Base-by-base conservation (phyloP, 164 flowering plant genomes). In the Liquidambar formosana region DNA sequence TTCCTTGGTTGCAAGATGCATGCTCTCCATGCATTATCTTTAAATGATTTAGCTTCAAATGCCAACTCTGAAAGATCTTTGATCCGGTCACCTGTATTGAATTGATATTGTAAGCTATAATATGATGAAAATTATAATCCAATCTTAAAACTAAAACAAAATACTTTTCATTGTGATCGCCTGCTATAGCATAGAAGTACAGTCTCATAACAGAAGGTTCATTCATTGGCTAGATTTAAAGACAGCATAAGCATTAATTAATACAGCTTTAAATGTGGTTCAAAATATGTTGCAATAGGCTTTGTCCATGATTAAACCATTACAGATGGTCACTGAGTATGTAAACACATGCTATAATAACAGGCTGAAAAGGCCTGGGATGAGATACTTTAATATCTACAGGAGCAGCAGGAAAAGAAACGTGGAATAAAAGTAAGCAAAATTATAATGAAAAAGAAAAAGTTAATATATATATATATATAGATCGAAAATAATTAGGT, bases 11-110 rank as follows among this genome's bases (percentile, higher is more conserved):
- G 57, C 25, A 48, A 62, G 46, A 71, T 27, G 38, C 13, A 68
- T 65, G 62, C 85, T 83, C 63, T 86, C 90, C 90, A 86, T 48
- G 90, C 92, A 61, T 65, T 15, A 68, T 88, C 92, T 60, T 57
- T 83, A 9, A 74, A 33, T 22, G 90, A 88, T 74, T 44, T 76
- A 51, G 90, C 92, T 75, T 88, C 92, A 76, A 77, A 88, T 53
- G 71, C 33, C 79, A 84, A 70, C 13, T 79, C 83, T 27, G 77
- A 58, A 11, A 81, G 70, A 67, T 74, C 87, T 28, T 22, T 14
- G 28, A 52, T 57, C 47, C 46, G 67, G 43, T 67, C 74, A 73
- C 67, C 86, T 81, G 85, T 60, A 69, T 57, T 19, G 46, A 53
- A 58, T 63, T 23, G 25, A 51, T 23, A 49, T 44, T 8, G 22